Percentiles rank a stretch among this genome's conserved stretches.
Conservation (phyloP, 169 alveolate genomes). For the Toxoplasma gondii region DNA sequence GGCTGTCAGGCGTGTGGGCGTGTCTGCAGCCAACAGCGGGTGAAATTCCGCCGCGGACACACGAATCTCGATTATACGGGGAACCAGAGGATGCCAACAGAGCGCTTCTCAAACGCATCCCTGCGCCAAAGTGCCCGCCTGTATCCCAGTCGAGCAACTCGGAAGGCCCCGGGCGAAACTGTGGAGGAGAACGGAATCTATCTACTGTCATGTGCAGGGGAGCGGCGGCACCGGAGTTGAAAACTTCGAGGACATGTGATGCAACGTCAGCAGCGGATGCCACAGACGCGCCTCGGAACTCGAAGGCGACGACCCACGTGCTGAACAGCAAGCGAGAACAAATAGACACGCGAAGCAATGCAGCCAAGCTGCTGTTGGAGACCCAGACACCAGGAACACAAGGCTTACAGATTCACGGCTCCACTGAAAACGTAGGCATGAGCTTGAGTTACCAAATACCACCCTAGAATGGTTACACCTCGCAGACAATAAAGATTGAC, state of each 20-base stretch:
- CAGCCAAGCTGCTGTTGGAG: no score
- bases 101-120: not conserved
- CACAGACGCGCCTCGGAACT: not conserved
- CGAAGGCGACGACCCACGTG: not conserved
- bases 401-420: no score
- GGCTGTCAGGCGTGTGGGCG: not conserved
- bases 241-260: not conserved
- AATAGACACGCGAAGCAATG: no score
- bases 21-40: not conserved
- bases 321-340: not conserved
- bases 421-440: no score
- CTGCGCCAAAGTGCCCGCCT: not conserved
- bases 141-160: not conserved
- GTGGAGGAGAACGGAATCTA: not conserved
- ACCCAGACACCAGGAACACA: no score
- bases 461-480: no score
- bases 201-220: not conserved
- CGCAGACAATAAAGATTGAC: no score
- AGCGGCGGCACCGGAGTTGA: conserved; percentile 2
- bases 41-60: not conserved
- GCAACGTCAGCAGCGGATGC: not conserved
- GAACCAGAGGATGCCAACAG: not conserved
- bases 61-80: not conserved
- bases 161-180: not conserved
- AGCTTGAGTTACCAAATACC: no score